phyloP scores from a whole-genome alignment of 1,139 yeast species.

The Meyerozyma carpophila region DNA sequence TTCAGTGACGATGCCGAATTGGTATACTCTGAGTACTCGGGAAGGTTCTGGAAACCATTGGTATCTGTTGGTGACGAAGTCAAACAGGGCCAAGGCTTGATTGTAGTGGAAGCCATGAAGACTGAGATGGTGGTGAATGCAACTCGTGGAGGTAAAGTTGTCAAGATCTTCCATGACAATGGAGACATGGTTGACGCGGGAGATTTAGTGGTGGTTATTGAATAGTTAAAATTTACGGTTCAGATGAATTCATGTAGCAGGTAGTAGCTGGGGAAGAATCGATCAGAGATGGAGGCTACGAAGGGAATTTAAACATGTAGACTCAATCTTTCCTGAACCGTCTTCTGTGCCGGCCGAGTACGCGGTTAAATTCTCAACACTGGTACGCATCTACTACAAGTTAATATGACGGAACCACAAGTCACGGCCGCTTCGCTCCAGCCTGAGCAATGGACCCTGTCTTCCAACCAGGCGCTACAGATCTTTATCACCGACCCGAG shows the following conservation, averaged over 20 bases:
- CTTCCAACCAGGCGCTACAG: constrained; percentile 60
- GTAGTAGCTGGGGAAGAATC: no score
- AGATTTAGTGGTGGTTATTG: constrained; percentile 79
- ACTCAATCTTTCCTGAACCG: no score
- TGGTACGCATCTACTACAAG: background rate
- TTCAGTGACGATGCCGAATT: constrained; percentile 73
- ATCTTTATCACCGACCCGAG: constrained; percentile 49
- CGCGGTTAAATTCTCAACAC: background rate
- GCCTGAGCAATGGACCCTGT: constrained; percentile 64
- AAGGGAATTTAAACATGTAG: no score
- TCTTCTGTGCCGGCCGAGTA: background rate
- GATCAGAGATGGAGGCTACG: no score
- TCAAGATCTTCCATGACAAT: constrained; percentile 69
- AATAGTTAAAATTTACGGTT: constrained; percentile 12
- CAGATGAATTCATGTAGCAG: background rate
- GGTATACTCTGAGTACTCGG: constrained; percentile 91
- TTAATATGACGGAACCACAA: background rate
- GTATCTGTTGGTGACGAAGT: constrained; percentile 79
- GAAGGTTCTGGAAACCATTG: constrained; percentile 93
- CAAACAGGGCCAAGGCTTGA: constrained; percentile 67
- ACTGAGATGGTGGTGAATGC: constrained; percentile 90
- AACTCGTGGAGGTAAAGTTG: constrained; percentile 68
- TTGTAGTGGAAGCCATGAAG: constrained; percentile 96
- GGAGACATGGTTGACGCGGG: constrained; percentile 98
- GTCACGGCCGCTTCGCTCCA: constrained; percentile 20